Percentiles rank a stretch among this genome's conserved stretches.
Evolutionary conservation across 306 rosid species (phyloP).

Genomic region (Adenanthera pavonina): DNA sequence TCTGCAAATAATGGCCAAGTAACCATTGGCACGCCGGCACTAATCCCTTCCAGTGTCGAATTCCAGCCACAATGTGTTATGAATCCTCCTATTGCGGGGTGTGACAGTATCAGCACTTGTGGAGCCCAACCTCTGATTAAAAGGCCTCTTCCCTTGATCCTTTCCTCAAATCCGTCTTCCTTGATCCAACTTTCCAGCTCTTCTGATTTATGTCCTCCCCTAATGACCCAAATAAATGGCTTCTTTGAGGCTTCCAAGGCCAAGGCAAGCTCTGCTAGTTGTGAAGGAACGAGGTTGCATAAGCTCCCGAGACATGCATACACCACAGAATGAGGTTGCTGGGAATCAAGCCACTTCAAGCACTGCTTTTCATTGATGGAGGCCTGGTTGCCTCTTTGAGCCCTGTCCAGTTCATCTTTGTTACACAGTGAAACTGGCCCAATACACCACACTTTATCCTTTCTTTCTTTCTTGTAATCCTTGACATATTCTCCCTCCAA

Average conservation of each 20-base stretch:
- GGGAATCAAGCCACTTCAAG: conserved; percentile 61
- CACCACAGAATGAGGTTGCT: conserved; percentile 46
- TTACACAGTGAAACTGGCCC: conserved; percentile 65
- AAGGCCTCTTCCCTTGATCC: conserved; percentile 41
- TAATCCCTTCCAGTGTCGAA: conserved; percentile 61
- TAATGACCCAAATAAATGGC: conserved; percentile 74
- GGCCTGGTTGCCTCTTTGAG: conserved; percentile 60
- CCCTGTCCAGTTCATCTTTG: conserved; percentile 49
- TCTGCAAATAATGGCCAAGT: conserved; percentile 72
- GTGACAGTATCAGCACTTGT: conserved; percentile 59
- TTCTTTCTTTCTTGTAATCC: conserved; percentile 38
- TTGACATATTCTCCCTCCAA: conserved; percentile 49
- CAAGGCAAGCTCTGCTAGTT: conserved; percentile 58
- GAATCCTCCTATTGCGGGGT: conserved; percentile 61
- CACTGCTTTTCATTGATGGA: conserved; percentile 45
- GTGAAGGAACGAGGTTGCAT: conserved; percentile 46
- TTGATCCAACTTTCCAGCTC: conserved; percentile 55
- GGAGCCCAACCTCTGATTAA: conserved; percentile 69
- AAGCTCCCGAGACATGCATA: conserved; percentile 77
- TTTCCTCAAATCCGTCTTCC: conserved; percentile 57
- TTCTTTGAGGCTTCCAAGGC: conserved; percentile 64
- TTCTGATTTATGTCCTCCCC: conserved; percentile 40
- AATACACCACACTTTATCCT: conserved; percentile 58
- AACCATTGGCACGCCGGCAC: conserved; percentile 59
- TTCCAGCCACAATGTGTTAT: conserved; percentile 74